Base-by-base conservation (phyloP, 2,329 filamentous ascomycete species). In the Aspergillus neoniger region DNA sequence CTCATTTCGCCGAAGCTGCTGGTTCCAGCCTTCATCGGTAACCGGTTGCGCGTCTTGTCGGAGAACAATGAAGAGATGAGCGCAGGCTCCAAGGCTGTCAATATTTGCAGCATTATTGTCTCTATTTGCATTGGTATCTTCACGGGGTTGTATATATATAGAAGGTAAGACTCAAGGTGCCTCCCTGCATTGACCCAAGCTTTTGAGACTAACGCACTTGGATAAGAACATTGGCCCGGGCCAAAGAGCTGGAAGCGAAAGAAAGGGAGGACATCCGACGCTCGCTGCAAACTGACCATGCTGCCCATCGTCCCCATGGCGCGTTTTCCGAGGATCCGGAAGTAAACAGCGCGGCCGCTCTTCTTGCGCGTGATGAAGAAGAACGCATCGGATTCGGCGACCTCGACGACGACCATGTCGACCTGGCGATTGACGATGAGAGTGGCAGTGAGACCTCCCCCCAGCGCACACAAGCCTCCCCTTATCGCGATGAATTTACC, bases 11-110 rank as follows among this genome's bases (percentile, higher is more conserved):
- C 95, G 6, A 99, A 98, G 72, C 82, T 99, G 17, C 82, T 98
- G 61, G 88, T 99, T 54, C 91, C 96, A 73, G 87, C 96, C 68
- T 99, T 97, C 78, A 92, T 99, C 70, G 95, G 95, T 63, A 88
- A 86, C 70, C 86, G 92, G 58, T 81, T 99, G 15, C 92, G 91
- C 48, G 82, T 88, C 55, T 86, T 99, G 36, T 91, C 91, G n/a
- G 91, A 96, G 69, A 85, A 86, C 59, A 90, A 89, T 64, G 91
- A 91, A 72, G 85, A 89, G 67, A 97, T 98, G 94, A 88, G 90
- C 62, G 77, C 84, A 3, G 83, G 84, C 64, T 91, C 91, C 64
- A 95, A 93, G 75, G 83, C 87, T 28, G 81, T 98, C 69, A 96
- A 95, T 77, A 96, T 96, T 74, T 76, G 88, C 23, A 89, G 88